Conservation (phyloP, 495 filamentous ascomycete species). For the Chaetomidium leptoderma region DNA sequence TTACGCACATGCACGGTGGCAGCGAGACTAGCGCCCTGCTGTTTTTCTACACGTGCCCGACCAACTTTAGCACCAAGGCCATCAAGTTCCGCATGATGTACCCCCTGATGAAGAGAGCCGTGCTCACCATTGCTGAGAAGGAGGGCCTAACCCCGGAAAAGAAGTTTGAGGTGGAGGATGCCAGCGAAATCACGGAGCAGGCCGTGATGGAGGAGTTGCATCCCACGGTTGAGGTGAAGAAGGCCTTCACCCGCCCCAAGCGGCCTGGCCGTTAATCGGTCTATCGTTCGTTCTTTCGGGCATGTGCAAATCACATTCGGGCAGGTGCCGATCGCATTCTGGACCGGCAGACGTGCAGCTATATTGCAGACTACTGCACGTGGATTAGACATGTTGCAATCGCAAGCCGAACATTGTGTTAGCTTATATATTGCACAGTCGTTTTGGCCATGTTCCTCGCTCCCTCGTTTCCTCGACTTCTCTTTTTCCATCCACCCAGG, state of each 20-base stretch:
- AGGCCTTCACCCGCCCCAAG: constrained; percentile 83
- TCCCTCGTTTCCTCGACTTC: too few relatives aligned
- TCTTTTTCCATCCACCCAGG: too few relatives aligned
- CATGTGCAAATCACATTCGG: too few relatives aligned
- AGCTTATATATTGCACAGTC: too few relatives aligned
- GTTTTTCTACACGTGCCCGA: constrained; percentile 93
- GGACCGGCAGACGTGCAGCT: too few relatives aligned
- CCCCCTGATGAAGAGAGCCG: constrained; percentile 72
- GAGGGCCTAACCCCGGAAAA: constrained; percentile 71
- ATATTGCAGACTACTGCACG: too few relatives aligned
- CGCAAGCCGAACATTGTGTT: too few relatives aligned
- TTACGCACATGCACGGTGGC: constrained; percentile 50
- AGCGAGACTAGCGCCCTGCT: constrained; percentile 61
- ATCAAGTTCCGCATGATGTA: constrained; percentile 96
- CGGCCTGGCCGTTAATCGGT: constrained; percentile 59
- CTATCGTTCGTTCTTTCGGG: too few relatives aligned
- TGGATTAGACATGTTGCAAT: too few relatives aligned
- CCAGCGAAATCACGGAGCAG: constrained; percentile 74
- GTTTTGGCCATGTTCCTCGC: too few relatives aligned
- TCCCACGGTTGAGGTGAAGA: constrained; percentile 63
- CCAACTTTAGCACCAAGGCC: constrained; percentile 55
- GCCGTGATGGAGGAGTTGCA: constrained; percentile 70
- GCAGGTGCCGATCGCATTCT: too few relatives aligned
- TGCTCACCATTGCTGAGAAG: constrained; percentile 60
- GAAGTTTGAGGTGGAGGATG: constrained; percentile 58